These are phyloP conservation scores for Cenchrus americanus DNA, from an alignment of 176 grass and related monocot species.

Conservation along the genomic window DNA sequence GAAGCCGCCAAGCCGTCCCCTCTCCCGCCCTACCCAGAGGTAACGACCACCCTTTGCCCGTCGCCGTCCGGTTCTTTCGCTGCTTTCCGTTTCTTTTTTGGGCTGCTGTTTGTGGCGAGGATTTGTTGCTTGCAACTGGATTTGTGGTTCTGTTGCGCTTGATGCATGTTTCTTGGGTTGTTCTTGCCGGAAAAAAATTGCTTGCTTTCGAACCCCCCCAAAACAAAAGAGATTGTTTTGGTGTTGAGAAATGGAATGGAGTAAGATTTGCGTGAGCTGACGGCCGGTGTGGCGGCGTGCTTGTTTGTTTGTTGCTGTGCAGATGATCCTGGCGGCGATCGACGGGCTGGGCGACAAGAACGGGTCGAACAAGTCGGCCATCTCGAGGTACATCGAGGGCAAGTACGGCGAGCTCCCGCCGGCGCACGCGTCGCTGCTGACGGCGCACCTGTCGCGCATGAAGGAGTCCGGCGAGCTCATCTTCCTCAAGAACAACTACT, in stretches of 20 bases:
- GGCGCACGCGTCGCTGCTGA: constrained; percentile 70
- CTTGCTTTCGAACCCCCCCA: no score
- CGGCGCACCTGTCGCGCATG: constrained; percentile 90
- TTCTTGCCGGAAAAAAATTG: neutral
- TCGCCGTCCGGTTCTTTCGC: neutral
- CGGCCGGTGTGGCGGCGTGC: neutral
- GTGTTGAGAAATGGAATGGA: neutral
- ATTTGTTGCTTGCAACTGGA: neutral
- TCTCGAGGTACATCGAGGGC: constrained; percentile 77
- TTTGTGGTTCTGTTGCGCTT: neutral
- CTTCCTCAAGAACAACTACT: constrained; percentile 85
- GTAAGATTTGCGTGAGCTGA: neutral
- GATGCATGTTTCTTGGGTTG: neutral
- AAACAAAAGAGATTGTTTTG: neutral
- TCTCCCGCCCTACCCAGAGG: constrained; percentile 85
- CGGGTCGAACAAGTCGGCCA: constrained; percentile 89
- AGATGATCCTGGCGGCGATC: constrained; percentile 88
- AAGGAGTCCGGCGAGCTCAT: constrained; percentile 81
- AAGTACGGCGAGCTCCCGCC: constrained; percentile 70
- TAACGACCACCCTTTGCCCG: constrained; percentile 3
- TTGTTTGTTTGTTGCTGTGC: neutral
- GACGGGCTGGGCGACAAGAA: constrained; percentile 57
- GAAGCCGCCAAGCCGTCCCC: constrained; percentile 52
- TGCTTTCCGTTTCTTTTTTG: neutral
- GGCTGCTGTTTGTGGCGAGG: neutral